Percentiles rank a stretch among this genome's conserved stretches.
Conservation (phyloP, 768 basidiomycete genomes). For the Gloeopeniophorella convolvens region DNA sequence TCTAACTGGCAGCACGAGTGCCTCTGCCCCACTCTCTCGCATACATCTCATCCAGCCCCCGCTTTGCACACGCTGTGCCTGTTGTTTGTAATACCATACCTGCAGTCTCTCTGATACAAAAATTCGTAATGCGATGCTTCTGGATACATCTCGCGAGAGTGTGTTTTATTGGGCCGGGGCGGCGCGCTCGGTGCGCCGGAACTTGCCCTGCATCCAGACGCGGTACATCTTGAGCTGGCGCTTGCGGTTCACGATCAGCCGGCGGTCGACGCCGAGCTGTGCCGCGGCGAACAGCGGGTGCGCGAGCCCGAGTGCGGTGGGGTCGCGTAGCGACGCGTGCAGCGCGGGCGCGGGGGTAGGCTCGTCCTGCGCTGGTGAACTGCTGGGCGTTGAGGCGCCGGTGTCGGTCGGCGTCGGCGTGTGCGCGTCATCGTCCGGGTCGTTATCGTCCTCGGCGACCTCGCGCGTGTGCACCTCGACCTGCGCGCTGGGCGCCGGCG, state of each 20-base stretch:
- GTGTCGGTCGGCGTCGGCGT: no score
- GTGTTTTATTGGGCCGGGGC: no score
- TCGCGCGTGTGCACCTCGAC: conserved; percentile 25
- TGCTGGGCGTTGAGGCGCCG: no score
- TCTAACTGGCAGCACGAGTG: no score
- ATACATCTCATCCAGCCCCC: no score
- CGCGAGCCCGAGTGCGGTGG: conserved; percentile 25
- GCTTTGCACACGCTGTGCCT: no score
- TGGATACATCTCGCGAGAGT: no score
- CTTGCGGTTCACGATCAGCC: conserved; percentile 90
- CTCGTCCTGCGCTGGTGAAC: no score
- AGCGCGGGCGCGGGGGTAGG: conserved; percentile 3
- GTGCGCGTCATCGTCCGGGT: conserved; percentile 32
- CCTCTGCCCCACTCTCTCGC: not conserved
- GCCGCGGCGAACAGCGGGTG: conserved; percentile 72
- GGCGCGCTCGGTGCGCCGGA: conserved; percentile 35
- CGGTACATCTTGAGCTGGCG: conserved; percentile 95
- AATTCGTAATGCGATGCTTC: no score
- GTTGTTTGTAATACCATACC: no score
- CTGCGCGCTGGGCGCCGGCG: conserved; percentile 31
- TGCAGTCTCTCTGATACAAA: no score
- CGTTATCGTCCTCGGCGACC: conserved; percentile 27
- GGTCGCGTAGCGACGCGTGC: conserved; percentile 27
- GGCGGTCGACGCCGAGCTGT: conserved; percentile 83
- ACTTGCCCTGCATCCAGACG: conserved; percentile 90